Percentiles rank a stretch among this genome's conserved stretches.
phyloP scores from a whole-genome alignment of 1,284 basidiomycete species.

The Binderoboletus segoi region DNA sequence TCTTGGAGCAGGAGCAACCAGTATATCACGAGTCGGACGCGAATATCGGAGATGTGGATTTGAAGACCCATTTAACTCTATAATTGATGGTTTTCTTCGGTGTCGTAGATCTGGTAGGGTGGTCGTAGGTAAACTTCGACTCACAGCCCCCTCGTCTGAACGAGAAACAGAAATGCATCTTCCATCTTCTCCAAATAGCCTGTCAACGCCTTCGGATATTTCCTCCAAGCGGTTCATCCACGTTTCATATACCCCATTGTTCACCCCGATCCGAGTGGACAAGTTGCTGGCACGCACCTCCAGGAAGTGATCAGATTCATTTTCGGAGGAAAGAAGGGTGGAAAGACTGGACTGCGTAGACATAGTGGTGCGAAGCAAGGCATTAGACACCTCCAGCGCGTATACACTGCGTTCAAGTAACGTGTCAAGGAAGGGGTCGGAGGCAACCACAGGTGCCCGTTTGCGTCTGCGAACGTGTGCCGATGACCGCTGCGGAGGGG shows the following conservation, averaged over 20 bases:
- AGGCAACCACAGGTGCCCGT: slow-evolving; percentile 14
- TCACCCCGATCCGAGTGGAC: slow-evolving; percentile 51
- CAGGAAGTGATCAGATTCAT: slow-evolving; percentile 42
- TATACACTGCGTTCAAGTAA: slow-evolving; percentile 77
- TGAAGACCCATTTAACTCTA: slow-evolving; percentile 43
- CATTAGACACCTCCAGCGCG: slow-evolving; percentile 81
- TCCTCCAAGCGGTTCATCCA: slow-evolving; percentile 72
- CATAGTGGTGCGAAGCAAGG: slow-evolving; percentile 71
- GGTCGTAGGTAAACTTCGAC: slow-evolving; percentile 54
- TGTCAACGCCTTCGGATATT: slow-evolving; percentile 63
- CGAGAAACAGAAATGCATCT: slow-evolving; percentile 5
- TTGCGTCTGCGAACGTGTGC: slow-evolving; percentile 27
- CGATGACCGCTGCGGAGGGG: slow-evolving; percentile 14
- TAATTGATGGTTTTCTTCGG: slow-evolving; percentile 49
- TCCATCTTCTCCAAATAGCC: slow-evolving; percentile 43
- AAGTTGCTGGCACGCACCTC: slow-evolving; percentile 51
- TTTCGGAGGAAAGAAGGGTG: slow-evolving; percentile 44
- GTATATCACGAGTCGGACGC: slow-evolving; percentile 50
- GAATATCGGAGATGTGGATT: slow-evolving; percentile 50
- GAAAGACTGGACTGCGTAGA: slow-evolving; percentile 66
- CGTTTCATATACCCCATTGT: slow-evolving; percentile 44
- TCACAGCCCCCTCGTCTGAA: slow-evolving; percentile 41
- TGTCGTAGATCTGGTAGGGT: slow-evolving; percentile 34
- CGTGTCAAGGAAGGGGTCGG: slow-evolving; percentile 64
- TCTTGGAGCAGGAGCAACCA: slow-evolving; percentile 67